phyloP scores from a whole-genome alignment of 805 yeast genomes.

The Candida nitratophila region DNA sequence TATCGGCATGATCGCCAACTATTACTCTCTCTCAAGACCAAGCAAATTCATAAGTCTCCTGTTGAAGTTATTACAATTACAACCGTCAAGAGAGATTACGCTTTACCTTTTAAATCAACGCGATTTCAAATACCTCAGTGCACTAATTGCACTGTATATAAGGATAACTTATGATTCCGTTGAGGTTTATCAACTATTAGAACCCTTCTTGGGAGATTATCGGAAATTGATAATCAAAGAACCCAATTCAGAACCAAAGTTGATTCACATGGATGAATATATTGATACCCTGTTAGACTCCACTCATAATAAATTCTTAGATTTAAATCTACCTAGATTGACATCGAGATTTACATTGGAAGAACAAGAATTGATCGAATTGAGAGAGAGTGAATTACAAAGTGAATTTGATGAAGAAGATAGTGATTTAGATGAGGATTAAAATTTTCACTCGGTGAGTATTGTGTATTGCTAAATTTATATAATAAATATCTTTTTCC shows the following conservation, averaged over 20 bases:
- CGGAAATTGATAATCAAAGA: constrained; percentile 55
- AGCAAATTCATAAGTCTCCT: constrained; percentile 71
- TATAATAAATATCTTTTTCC: too few species aligned
- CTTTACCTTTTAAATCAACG: constrained; percentile 48
- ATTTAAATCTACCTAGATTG: constrained; percentile 65
- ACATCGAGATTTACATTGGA: constrained; percentile 32
- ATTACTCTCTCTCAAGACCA: constrained; percentile 45
- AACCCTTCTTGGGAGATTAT: constrained; percentile 53
- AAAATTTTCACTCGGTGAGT: too few species aligned
- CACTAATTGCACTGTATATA: constrained; percentile 59
- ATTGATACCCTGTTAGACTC: constrained; percentile 47
- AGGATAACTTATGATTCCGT: constrained; percentile 39
- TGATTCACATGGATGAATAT: constrained; percentile 62
- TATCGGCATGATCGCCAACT: constrained; percentile 42
- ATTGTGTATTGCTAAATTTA: too few species aligned
- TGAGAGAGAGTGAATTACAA: constrained; percentile 30
- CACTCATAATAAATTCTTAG: constrained; percentile 54
- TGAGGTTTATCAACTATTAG: constrained; percentile 44
- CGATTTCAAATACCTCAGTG: constrained; percentile 72
- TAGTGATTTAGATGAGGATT: constrained; percentile 17
- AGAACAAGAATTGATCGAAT: constrained; percentile 33
- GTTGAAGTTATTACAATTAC: constrained; percentile 68
- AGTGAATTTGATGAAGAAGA: constrained; percentile 21
- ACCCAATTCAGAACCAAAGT: constrained; percentile 7
- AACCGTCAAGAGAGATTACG: constrained; percentile 56